These are phyloP conservation scores for Ophiostoma sp. DNA, from an alignment of 2,329 filamentous ascomycete genomes.

Conservation along the genomic window DNA sequence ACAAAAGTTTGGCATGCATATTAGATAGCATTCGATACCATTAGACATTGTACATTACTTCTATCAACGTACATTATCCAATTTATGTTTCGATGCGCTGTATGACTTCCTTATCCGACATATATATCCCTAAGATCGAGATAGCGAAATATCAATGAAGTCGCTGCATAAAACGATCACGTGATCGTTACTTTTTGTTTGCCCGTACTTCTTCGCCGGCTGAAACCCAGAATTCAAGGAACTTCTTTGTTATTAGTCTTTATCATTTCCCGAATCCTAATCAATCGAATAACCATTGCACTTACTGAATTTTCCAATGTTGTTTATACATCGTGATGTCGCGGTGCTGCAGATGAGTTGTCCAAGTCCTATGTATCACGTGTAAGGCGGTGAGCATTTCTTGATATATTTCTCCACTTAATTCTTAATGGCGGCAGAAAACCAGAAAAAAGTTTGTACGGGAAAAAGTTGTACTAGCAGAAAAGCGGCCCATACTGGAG, in stretches of 20 bases:
- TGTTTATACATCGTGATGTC: neutral
- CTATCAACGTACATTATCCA: neutral
- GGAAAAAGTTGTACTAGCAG: neutral
- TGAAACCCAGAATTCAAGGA: too few species aligned
- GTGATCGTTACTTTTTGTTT: neutral
- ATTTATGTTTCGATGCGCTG: too few species aligned
- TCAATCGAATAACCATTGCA: neutral
- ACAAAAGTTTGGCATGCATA: neutral
- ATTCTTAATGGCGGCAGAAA: conserved; percentile 4
- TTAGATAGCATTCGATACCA: conserved; percentile 10
- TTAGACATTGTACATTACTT: conserved; percentile 1
- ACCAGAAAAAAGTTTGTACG: conserved; percentile 18
- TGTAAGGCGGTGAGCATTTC: conserved; percentile 22
- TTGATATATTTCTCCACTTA: neutral
- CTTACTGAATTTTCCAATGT: fast-evolving
- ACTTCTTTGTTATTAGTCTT: too few species aligned
- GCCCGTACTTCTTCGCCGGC: too few species aligned
- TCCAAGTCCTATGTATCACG: neutral
- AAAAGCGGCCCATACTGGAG: neutral
- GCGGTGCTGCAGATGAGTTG: neutral
- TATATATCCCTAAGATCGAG: neutral
- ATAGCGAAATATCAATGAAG: neutral
- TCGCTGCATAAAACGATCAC: neutral
- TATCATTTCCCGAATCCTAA: too few species aligned
- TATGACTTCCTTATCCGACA: too few species aligned